Evolutionary conservation across 2,329 filamentous ascomycete genomes (phyloP).

Genomic region (Dendryphion nanum): DNA sequence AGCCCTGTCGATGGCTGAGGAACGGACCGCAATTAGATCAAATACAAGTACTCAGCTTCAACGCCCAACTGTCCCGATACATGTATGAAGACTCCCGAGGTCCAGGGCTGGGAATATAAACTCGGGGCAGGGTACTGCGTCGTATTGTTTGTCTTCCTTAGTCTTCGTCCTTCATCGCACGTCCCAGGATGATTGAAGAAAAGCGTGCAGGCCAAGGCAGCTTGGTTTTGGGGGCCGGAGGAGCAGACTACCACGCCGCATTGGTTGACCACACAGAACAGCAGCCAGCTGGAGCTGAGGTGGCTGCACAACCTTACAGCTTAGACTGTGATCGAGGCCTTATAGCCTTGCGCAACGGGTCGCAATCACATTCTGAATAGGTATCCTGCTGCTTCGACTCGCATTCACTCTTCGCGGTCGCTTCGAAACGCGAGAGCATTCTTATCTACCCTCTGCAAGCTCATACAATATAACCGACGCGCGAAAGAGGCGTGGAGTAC

Average conservation of each 20-base stretch:
- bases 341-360: constrained; percentile 1
- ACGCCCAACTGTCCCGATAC: too few species aligned
- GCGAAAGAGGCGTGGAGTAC: background rate
- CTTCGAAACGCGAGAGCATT: background rate
- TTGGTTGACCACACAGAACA: background rate
- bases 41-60: too few species aligned
- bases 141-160: too few species aligned
- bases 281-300: background rate
- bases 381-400: background rate
- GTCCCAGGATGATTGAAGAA: too few species aligned
- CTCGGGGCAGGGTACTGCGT: too few species aligned
- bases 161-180: too few species aligned
- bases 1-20: too few species aligned
- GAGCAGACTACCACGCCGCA: background rate
- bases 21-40: too few species aligned
- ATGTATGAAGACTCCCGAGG: too few species aligned
- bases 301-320: background rate
- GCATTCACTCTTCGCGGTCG: background rate
- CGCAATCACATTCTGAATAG: background rate
- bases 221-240: too few species aligned
- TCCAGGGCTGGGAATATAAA: too few species aligned
- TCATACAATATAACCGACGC: background rate
- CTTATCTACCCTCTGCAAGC: background rate
- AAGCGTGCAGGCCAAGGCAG: too few species aligned
- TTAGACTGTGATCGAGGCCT: background rate